phyloP scores from a whole-genome alignment of 768 basidiomycete species.

The Russula compacta region DNA sequence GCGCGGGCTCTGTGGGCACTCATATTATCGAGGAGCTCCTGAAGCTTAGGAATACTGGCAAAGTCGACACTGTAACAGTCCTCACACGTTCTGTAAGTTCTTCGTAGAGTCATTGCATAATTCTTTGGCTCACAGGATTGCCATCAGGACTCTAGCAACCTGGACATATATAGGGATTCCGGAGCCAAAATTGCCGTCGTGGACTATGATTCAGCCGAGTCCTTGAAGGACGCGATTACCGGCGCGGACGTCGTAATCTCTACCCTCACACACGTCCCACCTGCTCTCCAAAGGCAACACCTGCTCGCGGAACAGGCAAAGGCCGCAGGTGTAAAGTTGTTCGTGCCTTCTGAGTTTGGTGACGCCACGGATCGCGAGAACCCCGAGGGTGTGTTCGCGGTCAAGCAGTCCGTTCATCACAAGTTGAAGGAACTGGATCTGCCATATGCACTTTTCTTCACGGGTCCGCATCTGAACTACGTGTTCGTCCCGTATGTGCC shows the following conservation, averaged over 20 bases:
- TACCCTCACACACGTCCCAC: neutral
- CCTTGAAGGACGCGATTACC: constrained; percentile 3
- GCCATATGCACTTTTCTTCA: constrained; percentile 20
- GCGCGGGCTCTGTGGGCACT: neutral
- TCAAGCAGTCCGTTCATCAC: constrained; percentile 11
- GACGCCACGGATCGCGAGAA: neutral
- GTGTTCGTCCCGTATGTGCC: constrained; percentile 8
- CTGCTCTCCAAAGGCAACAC: constrained; percentile 20
- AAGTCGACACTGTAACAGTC: constrained; percentile 5
- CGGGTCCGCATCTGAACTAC: constrained; percentile 9
- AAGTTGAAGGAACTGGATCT: constrained; percentile 16
- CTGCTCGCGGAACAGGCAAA: constrained; percentile 26
- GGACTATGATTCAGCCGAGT: constrained; percentile 12
- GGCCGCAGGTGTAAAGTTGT: constrained; percentile 24
- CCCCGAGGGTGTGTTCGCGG: neutral
- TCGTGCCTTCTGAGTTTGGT: constrained; percentile 28
- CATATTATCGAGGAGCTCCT: neutral
- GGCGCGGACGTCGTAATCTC: constrained; percentile 13
- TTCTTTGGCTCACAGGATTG: neutral
- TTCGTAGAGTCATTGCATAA: neutral
- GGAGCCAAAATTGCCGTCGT: constrained; percentile 9
- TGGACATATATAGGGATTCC: neutral
- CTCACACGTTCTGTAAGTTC: constrained; percentile 4
- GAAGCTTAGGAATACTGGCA: neutral
- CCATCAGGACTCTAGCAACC: neutral